phyloP scores from a whole-genome alignment of 2,329 filamentous ascomycete species.

The Neurospora sp. region DNA sequence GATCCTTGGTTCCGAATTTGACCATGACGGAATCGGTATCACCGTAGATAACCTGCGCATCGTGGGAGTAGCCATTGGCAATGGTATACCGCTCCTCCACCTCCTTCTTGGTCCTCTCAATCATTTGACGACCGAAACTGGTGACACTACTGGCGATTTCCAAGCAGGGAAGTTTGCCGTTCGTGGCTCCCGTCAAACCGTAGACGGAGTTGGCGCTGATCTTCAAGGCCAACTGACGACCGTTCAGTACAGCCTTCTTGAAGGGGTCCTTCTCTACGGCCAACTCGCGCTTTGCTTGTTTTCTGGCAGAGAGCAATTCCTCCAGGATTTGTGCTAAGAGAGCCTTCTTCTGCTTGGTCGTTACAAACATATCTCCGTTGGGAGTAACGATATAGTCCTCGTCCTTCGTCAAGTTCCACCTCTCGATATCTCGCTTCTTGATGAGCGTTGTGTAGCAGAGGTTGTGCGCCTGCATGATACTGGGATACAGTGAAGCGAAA shows the following conservation, averaged over 20 bases:
- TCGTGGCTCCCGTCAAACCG: constrained; percentile 90
- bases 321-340: constrained; percentile 91
- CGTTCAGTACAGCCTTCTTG: constrained; percentile 95
- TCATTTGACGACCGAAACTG: constrained; percentile 96
- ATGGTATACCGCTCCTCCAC: constrained; percentile 86
- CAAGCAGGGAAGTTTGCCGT: constrained; percentile 89
- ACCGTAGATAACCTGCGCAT: constrained; percentile 96
- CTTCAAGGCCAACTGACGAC: constrained; percentile 91
- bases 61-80: constrained; percentile 86
- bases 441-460: constrained; percentile 93
- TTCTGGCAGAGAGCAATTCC: constrained; percentile 83
- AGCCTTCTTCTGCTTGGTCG: constrained; percentile 79
- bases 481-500: constrained; percentile 97
- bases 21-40: constrained; percentile 99
- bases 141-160: constrained; percentile 95
- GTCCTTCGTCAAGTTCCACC: constrained; percentile 68
- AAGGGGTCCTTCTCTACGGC: constrained; percentile 86
- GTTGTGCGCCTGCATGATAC: constrained; percentile 98
- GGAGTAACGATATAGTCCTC: constrained; percentile 96
- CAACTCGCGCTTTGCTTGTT: constrained; percentile 85
- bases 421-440: constrained; percentile 68
- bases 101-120: constrained; percentile 94
- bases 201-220: constrained; percentile 97
- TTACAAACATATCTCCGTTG: constrained; percentile 89
- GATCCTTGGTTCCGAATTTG: constrained; percentile 85